These are phyloP conservation scores for Teunomyces kruisii DNA, from an alignment of 805 yeast species.

Conservation along the genomic window DNA sequence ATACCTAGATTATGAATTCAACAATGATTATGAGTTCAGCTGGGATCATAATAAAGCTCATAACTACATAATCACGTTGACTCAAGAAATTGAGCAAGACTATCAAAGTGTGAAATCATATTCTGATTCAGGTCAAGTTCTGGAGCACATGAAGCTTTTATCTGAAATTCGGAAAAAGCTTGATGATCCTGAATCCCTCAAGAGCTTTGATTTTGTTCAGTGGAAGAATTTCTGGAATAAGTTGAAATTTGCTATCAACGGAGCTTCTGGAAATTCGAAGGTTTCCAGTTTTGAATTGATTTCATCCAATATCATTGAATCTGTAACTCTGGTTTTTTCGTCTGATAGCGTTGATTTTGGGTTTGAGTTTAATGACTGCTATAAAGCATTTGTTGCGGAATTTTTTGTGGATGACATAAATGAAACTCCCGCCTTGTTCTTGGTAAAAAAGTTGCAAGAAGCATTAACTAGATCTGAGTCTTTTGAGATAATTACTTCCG, in stretches of 20 bases:
- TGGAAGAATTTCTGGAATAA: constrained; percentile 27
- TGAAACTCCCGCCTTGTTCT: constrained; percentile 29
- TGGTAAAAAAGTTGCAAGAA: constrained; percentile 67
- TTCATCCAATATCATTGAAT: constrained; percentile 61
- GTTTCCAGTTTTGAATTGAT: constrained; percentile 76
- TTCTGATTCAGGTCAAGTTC: constrained; percentile 9
- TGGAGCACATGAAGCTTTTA: constrained; percentile 18
- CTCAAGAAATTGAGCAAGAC: constrained; percentile 25
- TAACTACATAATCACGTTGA: constrained; percentile 13
- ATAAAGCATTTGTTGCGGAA: constrained; percentile 43
- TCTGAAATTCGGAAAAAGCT: constrained; percentile 12
- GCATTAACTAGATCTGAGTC: constrained; percentile 71
- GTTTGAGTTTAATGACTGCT: constrained; percentile 32
- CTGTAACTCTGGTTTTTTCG: constrained; percentile 37
- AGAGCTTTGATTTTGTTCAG: constrained; percentile 31
- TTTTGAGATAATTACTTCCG: constrained; percentile 61
- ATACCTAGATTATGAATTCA: constrained; percentile 31
- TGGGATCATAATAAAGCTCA: constrained; percentile 16
- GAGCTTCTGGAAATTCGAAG: constrained; percentile 9
- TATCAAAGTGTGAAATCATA: constrained; percentile 22
- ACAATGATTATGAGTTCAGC: constrained; percentile 23
- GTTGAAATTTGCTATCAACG: constrained; percentile 17
- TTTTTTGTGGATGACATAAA: constrained; percentile 30
- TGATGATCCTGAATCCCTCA: constrained; percentile 4
- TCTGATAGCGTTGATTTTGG: constrained; percentile 16